These are phyloP conservation scores for Boletus bicolor DNA, from an alignment of 768 basidiomycete genomes.

Conservation along the genomic window DNA sequence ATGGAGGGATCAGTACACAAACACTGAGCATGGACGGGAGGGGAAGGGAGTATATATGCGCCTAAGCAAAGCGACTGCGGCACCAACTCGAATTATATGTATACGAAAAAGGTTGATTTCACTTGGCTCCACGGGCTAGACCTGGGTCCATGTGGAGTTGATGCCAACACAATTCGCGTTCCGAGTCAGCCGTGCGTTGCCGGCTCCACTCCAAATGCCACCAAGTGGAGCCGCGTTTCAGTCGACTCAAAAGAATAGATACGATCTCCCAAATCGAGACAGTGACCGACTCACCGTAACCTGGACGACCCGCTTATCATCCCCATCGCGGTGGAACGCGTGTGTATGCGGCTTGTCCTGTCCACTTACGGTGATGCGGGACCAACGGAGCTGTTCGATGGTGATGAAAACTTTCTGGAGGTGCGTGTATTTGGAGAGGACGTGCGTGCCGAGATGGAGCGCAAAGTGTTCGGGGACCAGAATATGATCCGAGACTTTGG, in stretches of 20 bases:
- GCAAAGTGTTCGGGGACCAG: conserved; percentile 84
- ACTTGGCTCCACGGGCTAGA: conserved; percentile 25
- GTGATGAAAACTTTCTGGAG: conserved; percentile 67
- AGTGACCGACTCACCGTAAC: conserved; percentile 43
- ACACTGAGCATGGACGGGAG: not conserved
- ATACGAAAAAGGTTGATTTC: conserved; percentile 5
- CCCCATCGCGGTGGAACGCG: conserved; percentile 85
- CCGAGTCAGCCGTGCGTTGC: conserved; percentile 3
- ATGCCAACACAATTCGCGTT: not conserved
- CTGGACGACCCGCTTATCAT: conserved; percentile 75
- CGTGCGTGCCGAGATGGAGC: conserved; percentile 78
- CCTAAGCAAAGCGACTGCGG: not conserved
- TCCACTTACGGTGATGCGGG: conserved; percentile 59
- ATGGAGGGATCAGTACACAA: not conserved
- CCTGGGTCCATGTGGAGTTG: conserved; percentile 20
- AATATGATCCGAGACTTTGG: conserved; percentile 87
- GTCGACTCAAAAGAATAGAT: not conserved
- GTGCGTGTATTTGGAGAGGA: conserved; percentile 78
- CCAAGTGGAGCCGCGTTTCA: conserved; percentile 11
- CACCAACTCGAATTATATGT: conserved; percentile 17
- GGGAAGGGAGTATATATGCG: not conserved
- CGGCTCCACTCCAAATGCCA: conserved; percentile 19
- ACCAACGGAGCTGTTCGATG: conserved; percentile 81
- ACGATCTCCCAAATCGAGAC: conserved; percentile 5
- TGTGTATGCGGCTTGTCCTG: conserved; percentile 59